These are phyloP conservation scores for Linnemannia hyalina DNA, from an alignment of 192 early-diverging fungal genomes.

Conservation along the genomic window DNA sequence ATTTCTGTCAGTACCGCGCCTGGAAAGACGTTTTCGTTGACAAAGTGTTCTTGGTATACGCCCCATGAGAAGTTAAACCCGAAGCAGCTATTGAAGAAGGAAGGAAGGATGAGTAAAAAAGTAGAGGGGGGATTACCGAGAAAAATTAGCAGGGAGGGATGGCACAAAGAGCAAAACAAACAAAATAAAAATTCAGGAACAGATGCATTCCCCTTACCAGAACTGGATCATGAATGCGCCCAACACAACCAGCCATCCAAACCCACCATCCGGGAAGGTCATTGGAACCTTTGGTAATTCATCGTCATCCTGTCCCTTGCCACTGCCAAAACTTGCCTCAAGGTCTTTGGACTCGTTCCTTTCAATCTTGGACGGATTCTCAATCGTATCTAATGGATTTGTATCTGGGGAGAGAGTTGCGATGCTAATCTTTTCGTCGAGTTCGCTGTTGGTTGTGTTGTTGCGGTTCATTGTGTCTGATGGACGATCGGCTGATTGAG, in stretches of 20 bases:
- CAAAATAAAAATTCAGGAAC: background rate
- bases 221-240: constrained; percentile 60
- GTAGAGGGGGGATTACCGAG: background rate
- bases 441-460: background rate
- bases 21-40: constrained; percentile 28
- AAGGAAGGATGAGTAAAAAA: background rate
- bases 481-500: background rate
- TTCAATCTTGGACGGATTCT: background rate
- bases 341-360: background rate
- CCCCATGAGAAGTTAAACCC: constrained; percentile 52
- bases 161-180: background rate
- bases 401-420: background rate
- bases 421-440: background rate
- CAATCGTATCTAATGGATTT: background rate
- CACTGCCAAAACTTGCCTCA: background rate
- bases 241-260: constrained; percentile 58
- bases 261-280: constrained; percentile 48
- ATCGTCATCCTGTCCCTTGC: background rate
- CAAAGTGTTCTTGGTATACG: constrained; percentile 37
- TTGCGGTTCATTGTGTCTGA: background rate
- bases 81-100: constrained; percentile 10
- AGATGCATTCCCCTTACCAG: constrained; percentile 17
- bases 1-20: constrained; percentile 23
- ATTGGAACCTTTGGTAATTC: background rate
- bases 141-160: background rate